phyloP scores from a whole-genome alignment of 2,329 filamentous ascomycete genomes.

The Cercospora sp. region DNA sequence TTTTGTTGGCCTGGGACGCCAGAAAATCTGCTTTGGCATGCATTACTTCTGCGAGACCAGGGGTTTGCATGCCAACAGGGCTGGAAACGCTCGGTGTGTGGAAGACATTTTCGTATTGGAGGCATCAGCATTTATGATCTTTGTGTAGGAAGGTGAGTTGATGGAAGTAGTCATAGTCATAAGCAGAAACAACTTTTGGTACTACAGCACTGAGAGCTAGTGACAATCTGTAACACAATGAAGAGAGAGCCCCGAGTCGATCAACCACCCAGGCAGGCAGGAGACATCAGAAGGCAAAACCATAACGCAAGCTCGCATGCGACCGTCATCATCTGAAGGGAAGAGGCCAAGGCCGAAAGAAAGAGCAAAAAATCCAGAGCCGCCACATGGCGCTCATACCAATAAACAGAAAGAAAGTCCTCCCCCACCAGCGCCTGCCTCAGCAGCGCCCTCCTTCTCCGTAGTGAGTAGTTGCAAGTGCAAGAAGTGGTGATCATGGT shows the following conservation, averaged over 20 bases:
- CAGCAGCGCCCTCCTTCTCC: slow-evolving; percentile 16
- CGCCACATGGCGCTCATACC: slow-evolving; percentile 23
- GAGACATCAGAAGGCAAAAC: slow-evolving; percentile 50
- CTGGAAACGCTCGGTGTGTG: background rate
- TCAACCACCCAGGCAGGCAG: slow-evolving; percentile 40
- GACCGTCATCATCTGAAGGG: slow-evolving; percentile 11
- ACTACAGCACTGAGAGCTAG: slow-evolving; percentile 11
- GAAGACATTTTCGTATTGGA: background rate
- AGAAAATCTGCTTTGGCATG: background rate
- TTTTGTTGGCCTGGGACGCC: background rate
- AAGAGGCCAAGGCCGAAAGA: slow-evolving; percentile 12
- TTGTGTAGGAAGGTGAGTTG: background rate
- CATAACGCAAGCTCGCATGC: background rate
- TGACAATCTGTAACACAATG: slow-evolving; percentile 8
- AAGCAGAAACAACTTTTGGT: slow-evolving; percentile 3
- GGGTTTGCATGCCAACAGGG: background rate
- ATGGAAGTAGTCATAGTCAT: background rate
- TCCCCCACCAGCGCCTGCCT: slow-evolving; percentile 30
- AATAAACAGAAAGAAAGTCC: slow-evolving; percentile 18
- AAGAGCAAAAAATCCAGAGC: slow-evolving; percentile 23
- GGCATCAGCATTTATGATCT: background rate
- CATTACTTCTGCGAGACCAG: background rate
- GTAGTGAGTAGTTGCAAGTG: slow-evolving; percentile 17
- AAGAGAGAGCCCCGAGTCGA: slow-evolving; percentile 53
- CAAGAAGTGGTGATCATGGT: background rate